Base-by-base conservation (phyloP, 192 early-diverging fungal species). In the Coemansia umbellata region DNA sequence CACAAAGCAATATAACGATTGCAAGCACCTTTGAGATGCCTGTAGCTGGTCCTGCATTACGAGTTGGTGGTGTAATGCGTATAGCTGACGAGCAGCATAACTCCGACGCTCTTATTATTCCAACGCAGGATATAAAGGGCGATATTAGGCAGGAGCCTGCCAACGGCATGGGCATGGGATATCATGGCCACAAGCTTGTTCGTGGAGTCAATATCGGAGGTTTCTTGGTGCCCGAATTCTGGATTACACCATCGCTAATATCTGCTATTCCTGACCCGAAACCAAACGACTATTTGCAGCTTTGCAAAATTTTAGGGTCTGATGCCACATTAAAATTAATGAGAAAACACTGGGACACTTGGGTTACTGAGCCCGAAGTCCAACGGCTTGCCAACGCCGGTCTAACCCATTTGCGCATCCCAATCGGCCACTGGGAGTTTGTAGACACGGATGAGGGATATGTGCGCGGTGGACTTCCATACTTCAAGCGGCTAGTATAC, bases 381-480 rank as follows among this genome's bases (percentile, higher is more conserved):
- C 55, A 65, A 40, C 66, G 57, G 0, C 55, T 84, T 24, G 79
- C 80, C 1, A 61, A 53, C 19, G 67, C 74, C 11, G 72, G 75
- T 0, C 43, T 79, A 2, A 84, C 80, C 10, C 80, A 82, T 42
- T 31, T 84, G 23, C 80, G 82, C 5, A 79, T 84, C 4, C 82
- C 82, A n/a, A 54, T 84, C 2, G 82, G 82, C 3, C 79, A 82
- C 47, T 84, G 82, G 82, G 80, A 78, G 50, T 80, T 84, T 66
- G 75, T 82, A 13, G 65, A 70, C 8, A 60, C 78, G 10, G 70
- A 68, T 53, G 59, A 74, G 31, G 81, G 81, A 10, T 84, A 60
- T 18, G 78, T 79, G 21, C 28, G 66, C 8, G 78, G 70, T 35
- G 71, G 71, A 0, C 41, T 79, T 36, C 67, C 66, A 3, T 79